Evolutionary conservation across 805 yeast species (phyloP).

Genomic region (Kuraishia ogatae): DNA sequence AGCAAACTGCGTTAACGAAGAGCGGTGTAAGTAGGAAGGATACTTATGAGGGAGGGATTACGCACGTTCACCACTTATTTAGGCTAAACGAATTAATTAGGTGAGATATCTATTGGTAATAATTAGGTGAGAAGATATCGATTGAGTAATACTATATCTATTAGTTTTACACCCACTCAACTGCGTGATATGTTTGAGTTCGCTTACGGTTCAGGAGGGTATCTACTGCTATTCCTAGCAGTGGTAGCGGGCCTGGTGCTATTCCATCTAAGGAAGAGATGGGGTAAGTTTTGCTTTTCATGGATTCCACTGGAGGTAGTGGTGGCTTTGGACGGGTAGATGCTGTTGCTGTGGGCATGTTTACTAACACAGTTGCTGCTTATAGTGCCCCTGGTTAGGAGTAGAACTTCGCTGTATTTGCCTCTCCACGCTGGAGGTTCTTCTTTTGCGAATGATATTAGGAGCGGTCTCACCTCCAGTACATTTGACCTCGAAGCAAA

Average conservation of each 20-base stretch:
- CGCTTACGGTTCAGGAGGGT: not conserved
- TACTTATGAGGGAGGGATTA: no score
- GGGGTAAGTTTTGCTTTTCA: slow-evolving; percentile 5
- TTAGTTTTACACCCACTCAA: no score
- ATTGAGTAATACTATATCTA: no score
- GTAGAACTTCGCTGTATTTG: not conserved
- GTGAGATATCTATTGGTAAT: no score
- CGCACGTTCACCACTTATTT: no score
- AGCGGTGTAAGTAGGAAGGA: no score
- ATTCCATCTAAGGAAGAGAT: slow-evolving; percentile 25
- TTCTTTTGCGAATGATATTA: slow-evolving; percentile 35
- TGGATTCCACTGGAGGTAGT: not conserved
- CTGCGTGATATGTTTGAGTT: not conserved
- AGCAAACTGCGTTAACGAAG: no score
- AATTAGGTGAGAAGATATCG: no score
- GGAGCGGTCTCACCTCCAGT: slow-evolving; percentile 49
- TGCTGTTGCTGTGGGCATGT: not conserved
- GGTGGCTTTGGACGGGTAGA: not conserved
- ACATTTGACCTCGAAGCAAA: slow-evolving; percentile 43
- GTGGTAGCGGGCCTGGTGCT: slow-evolving; percentile 12
- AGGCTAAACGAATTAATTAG: no score
- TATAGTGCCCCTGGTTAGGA: not conserved
- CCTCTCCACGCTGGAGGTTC: slow-evolving; percentile 6
- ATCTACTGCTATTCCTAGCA: not conserved
- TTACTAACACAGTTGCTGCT: not conserved